These are phyloP conservation scores for Parietaria judaica DNA, from an alignment of 306 rosid genomes.

Conservation along the genomic window DNA sequence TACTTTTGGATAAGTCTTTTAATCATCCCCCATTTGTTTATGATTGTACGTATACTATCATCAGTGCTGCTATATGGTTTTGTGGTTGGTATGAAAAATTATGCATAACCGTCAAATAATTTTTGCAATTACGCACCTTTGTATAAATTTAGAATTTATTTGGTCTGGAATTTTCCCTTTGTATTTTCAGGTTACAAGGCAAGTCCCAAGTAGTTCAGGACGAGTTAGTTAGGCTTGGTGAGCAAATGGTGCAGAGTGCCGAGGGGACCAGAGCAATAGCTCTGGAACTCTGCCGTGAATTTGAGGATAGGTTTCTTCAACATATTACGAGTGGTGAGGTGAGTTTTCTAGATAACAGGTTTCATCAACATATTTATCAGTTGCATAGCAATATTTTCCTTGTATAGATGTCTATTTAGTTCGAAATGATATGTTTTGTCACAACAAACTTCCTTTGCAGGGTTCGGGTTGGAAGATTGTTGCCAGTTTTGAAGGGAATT, in stretches of 20 bases:
- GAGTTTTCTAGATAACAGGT: constrained; percentile 19
- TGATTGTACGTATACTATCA: no score
- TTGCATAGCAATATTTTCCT: not conserved
- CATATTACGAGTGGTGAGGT: constrained; percentile 93
- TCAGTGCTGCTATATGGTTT: not conserved
- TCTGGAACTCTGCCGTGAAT: constrained; percentile 97
- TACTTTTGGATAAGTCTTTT: no score
- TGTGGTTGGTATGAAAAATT: not conserved
- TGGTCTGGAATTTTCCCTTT: constrained; percentile 10
- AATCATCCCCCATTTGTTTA: no score
- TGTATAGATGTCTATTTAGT: not conserved
- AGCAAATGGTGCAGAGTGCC: constrained; percentile 72
- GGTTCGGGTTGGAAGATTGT: constrained; percentile 99
- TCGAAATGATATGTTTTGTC: not conserved
- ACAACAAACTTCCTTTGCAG: constrained; percentile 31
- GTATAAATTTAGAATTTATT: not conserved
- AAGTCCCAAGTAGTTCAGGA: constrained; percentile 90
- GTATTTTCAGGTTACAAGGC: constrained; percentile 76
- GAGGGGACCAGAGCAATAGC: constrained; percentile 98
- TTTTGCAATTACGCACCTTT: not conserved
- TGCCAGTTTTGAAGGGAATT: constrained; percentile 89
- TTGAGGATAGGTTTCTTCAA: constrained; percentile 91
- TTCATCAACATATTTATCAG: not conserved
- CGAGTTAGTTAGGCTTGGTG: constrained; percentile 94
- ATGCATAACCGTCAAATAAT: not conserved